Percentiles rank a stretch among this genome's conserved stretches.
These are phyloP conservation scores for Cutaneotrichosporon dermatis DNA, from an alignment of 1,284 basidiomycete genomes.

Conservation along the genomic window DNA sequence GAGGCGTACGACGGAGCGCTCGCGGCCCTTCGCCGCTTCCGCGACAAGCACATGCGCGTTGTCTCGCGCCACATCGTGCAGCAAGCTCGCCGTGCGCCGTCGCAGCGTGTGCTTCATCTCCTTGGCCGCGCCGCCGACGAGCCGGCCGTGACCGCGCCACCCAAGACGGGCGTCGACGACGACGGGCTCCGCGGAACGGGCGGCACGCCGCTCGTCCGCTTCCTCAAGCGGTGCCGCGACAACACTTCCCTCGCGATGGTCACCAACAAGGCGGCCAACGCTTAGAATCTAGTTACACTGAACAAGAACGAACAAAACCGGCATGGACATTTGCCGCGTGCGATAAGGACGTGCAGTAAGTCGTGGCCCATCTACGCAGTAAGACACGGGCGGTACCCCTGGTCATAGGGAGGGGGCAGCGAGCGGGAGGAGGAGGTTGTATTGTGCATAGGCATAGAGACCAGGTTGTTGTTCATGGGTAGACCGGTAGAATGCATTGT, in stretches of 20 bases:
- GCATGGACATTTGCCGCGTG: slow-evolving; percentile 8
- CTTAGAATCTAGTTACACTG: neutral
- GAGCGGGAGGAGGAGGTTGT: neutral
- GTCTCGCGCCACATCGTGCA: slow-evolving; percentile 78
- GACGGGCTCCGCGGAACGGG: slow-evolving; percentile 75
- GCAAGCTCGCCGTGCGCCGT: slow-evolving; percentile 52
- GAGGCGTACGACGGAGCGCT: slow-evolving; percentile 72
- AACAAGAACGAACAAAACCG: slow-evolving; percentile 1
- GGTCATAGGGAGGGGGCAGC: slow-evolving; percentile 1
- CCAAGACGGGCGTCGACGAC: slow-evolving; percentile 9
- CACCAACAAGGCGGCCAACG: neutral
- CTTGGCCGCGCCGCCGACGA: slow-evolving; percentile 25
- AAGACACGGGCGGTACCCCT: slow-evolving; percentile 5
- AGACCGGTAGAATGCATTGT: slow-evolving; percentile 5
- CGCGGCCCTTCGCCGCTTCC: slow-evolving; percentile 67
- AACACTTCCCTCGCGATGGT: slow-evolving; percentile 64
- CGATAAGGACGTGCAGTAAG: slow-evolving; percentile 5
- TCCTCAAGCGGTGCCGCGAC: slow-evolving; percentile 73
- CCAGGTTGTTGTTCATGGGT: slow-evolving; percentile 6
- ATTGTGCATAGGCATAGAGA: neutral
- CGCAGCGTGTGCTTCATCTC: slow-evolving; percentile 31
- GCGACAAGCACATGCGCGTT: slow-evolving; percentile 83
- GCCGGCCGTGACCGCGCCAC: neutral
- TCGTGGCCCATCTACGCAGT: slow-evolving; percentile 5
- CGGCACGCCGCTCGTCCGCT: slow-evolving; percentile 74